Conservation (phyloP, 1,284 basidiomycete genomes). For the Boletus albobrunnescens region DNA sequence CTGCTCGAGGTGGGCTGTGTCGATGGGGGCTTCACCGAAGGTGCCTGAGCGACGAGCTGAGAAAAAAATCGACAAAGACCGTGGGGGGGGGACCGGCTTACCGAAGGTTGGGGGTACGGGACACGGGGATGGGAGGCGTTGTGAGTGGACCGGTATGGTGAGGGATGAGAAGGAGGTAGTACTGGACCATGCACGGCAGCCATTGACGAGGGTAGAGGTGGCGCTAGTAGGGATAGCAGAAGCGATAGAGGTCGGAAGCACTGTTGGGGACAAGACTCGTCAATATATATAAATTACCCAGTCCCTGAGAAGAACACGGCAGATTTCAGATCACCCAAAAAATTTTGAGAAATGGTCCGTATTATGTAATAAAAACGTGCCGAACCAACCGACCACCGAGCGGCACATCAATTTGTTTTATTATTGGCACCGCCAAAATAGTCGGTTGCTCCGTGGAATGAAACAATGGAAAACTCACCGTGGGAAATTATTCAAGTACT, state of each 20-base stretch:
- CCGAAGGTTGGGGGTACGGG: constrained; percentile 29
- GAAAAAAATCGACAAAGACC: not conserved
- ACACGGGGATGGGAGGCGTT: constrained; percentile 29
- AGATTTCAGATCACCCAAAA: constrained; percentile 17
- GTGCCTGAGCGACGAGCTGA: constrained; percentile 21
- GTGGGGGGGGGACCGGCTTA: constrained; percentile 7
- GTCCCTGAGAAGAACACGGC: constrained; percentile 27
- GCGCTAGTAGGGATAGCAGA: constrained; percentile 7
- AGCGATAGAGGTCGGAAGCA: constrained; percentile 11
- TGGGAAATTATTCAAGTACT: constrained; percentile 19
- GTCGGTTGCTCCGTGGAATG: constrained; percentile 17
- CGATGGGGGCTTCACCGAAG: constrained; percentile 28
- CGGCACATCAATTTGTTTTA: constrained; percentile 21
- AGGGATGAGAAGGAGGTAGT: constrained; percentile 22
- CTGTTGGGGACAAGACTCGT: constrained; percentile 4
- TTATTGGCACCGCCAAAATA: constrained; percentile 30
- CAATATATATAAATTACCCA: constrained; percentile 26
- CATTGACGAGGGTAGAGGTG: constrained; percentile 23
- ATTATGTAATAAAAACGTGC: constrained; percentile 29
- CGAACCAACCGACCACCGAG: constrained; percentile 23
- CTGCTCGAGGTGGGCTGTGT: constrained; percentile 27
- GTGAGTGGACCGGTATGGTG: constrained; percentile 27
- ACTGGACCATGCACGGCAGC: constrained; percentile 33
- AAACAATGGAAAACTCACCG: constrained; percentile 35
- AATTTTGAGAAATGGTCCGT: not conserved